Conservation (phyloP, 176 grass and related monocot species). For the Thalia dealbata region DNA sequence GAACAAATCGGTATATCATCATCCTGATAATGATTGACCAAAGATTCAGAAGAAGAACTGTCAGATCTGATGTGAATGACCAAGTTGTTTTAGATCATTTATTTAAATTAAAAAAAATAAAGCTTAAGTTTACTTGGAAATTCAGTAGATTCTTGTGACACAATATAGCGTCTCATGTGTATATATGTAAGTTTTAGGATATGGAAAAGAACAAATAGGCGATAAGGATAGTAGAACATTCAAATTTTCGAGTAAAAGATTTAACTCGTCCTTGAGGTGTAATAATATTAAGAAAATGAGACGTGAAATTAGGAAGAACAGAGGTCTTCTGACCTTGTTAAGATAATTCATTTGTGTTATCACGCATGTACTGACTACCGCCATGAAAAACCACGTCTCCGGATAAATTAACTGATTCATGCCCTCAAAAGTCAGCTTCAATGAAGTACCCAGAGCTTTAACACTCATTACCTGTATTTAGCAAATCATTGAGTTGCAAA, state of each 20-base stretch:
- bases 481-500: not conserved
- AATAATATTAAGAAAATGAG: not conserved
- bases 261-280: not conserved
- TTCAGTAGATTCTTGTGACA: no score
- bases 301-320: not conserved
- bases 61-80: no score
- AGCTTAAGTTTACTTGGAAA: no score
- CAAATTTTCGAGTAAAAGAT: no score
- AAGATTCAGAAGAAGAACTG: no score
- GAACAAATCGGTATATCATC: no score
- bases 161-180: not conserved
- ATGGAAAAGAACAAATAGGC: not conserved
- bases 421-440: slow-evolving; percentile 93
- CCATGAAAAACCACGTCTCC: slow-evolving; percentile 94
- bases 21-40: no score
- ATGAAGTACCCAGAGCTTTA: slow-evolving; percentile 90
- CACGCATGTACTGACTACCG: slow-evolving; percentile 73
- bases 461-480: slow-evolving; percentile 86
- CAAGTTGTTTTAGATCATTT: no score
- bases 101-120: no score
- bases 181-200: not conserved
- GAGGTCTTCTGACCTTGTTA: slow-evolving; percentile 58
- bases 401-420: slow-evolving; percentile 83
- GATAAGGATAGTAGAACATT: no score
- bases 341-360: slow-evolving; percentile 98